Conservation (phyloP, 176 grass and related monocot genomes). For the Cymbopogon citratus region DNA sequence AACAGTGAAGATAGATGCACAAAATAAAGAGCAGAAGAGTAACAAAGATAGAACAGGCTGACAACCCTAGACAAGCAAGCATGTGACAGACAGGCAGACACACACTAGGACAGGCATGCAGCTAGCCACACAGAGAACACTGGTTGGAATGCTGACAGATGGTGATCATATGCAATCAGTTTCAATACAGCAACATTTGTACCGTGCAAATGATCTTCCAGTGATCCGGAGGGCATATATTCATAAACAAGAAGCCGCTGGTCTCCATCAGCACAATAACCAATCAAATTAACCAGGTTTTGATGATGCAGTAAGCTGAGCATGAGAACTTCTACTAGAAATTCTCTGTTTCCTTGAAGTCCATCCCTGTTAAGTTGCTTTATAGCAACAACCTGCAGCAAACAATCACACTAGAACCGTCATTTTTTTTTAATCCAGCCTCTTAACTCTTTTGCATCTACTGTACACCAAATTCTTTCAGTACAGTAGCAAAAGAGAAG, state of each 20-base stretch:
- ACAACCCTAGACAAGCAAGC: conserved; percentile 6
- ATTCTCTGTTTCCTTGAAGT: conserved; percentile 89
- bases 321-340: conserved; percentile 81
- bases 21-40: conserved; percentile 4
- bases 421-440: not conserved
- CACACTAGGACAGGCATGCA: conserved; percentile 4
- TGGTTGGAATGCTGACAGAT: conserved; percentile 6
- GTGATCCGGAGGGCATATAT: conserved; percentile 85
- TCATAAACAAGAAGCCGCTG: conserved; percentile 90
- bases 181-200: conserved; percentile 21
- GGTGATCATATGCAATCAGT: conserved; percentile 18
- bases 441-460: not conserved
- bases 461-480: not conserved
- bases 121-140: conserved; percentile 10
- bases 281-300: conserved; percentile 85
- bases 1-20: not conserved
- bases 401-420: not conserved
- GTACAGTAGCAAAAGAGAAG: conserved; percentile 1
- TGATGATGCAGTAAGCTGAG: conserved; percentile 79
- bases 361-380: conserved; percentile 83
- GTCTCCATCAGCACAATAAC: conserved; percentile 88
- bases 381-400: conserved; percentile 75
- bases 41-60: conserved; percentile 13
- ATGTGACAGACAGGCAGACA: conserved; percentile 26
- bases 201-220: conserved; percentile 94